A percentile compares a stretch with the other conserved stretches of the same genome.
Conservation (phyloP, 2,329 filamentous ascomycete genomes). For the Pezicula carpinea region DNA sequence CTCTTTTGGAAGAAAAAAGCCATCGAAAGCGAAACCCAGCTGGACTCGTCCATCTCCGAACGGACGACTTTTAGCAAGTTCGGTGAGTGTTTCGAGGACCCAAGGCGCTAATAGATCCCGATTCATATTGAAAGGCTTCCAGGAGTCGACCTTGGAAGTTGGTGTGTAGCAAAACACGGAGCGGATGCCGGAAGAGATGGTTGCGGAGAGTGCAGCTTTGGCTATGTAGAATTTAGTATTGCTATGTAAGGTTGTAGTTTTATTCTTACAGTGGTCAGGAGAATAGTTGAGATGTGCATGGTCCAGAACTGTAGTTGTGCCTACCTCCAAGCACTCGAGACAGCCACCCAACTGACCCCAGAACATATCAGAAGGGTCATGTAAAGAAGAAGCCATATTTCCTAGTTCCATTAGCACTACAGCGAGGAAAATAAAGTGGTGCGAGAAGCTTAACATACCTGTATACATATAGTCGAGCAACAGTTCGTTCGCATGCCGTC, state of each 20-base stretch:
- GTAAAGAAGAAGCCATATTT: conserved; percentile 32
- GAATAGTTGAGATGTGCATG: conserved; percentile 32
- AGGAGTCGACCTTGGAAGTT: conserved; percentile 26
- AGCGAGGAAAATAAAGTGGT: conserved; percentile 5
- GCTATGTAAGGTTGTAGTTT: conserved; percentile 3
- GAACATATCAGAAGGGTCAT: conserved; percentile 38
- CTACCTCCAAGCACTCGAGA: conserved; percentile 36
- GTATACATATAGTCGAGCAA: conserved; percentile 38
- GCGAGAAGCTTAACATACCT: conserved; percentile 22
- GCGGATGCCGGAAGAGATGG: conserved; percentile 39
- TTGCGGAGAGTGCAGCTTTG: conserved; percentile 34
- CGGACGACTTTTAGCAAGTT: conserved; percentile 28
- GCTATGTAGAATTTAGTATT: conserved; percentile 13
- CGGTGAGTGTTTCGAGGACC: conserved; percentile 32
- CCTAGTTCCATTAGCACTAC: conserved; percentile 21
- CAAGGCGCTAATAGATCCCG: conserved; percentile 29
- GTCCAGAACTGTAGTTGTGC: conserved; percentile 38
- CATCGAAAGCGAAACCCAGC: conserved; percentile 40
- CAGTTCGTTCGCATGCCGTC: conserved; percentile 32
- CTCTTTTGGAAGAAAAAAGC: conserved; percentile 34
- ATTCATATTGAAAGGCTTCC: conserved; percentile 23
- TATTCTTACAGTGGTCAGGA: conserved; percentile 26
- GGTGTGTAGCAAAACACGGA: conserved; percentile 40
- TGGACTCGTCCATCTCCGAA: conserved; percentile 32
- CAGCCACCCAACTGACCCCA: conserved; percentile 39